Percentiles rank a stretch among this genome's conserved stretches.
These are phyloP conservation scores for Solanum pennellii DNA, from an alignment of 257 asterid genomes.

Conservation along the genomic window DNA sequence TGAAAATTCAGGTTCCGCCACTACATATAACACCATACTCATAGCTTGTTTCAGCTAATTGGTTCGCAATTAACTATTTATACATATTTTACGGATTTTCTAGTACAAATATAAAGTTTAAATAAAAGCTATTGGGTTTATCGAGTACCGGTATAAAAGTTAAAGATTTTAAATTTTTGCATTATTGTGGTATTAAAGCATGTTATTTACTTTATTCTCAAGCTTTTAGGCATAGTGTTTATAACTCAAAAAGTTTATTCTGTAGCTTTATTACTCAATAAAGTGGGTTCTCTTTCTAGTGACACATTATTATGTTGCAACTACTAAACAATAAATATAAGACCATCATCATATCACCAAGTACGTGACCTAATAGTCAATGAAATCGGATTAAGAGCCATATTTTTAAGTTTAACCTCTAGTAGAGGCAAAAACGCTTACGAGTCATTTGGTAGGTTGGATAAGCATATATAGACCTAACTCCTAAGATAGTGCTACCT, in stretches of 20 bases:
- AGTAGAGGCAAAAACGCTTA: not conserved
- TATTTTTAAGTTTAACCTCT: too few species aligned
- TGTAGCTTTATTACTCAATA: too few species aligned
- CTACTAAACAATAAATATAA: not conserved
- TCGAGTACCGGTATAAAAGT: not conserved
- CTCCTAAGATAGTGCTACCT: not conserved
- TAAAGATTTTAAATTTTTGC: not conserved
- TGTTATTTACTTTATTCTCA: not conserved
- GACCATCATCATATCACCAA: not conserved
- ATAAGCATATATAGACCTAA: too few species aligned
- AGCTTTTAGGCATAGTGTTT: not conserved
- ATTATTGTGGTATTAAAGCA: not conserved
- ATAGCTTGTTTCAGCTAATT: not conserved
- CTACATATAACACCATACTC: not conserved
- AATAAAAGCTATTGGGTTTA: not conserved
- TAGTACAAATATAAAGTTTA: not conserved
- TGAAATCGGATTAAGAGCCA: too few species aligned
- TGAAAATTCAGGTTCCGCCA: not conserved
- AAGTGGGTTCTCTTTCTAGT: not conserved
- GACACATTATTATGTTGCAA: not conserved
- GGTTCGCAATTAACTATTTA: not conserved
- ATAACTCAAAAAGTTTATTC: too few species aligned
- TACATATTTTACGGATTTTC: not conserved
- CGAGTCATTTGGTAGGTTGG: not conserved
- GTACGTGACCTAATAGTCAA: not conserved